Evolutionary conservation across 495 filamentous ascomycete species (phyloP).

Genomic region (Aspergillus leporis): DNA sequence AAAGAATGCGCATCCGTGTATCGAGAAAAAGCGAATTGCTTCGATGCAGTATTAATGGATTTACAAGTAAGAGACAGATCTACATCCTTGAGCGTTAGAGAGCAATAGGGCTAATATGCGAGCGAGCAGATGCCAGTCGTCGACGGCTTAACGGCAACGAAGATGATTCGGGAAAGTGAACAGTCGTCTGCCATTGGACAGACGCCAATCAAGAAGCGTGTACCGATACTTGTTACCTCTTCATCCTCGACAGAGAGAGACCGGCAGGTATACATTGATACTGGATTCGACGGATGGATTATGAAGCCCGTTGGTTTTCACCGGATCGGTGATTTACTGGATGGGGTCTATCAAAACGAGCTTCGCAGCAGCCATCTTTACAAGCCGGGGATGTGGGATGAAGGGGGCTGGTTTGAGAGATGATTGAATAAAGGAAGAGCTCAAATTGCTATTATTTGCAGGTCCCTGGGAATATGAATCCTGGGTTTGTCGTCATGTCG

Average conservation of each 20-base stretch:
- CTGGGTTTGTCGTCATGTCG: neutral
- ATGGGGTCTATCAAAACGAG: slow-evolving; percentile 54
- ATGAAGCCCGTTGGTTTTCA: slow-evolving; percentile 79
- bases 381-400: neutral
- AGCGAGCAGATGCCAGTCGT: slow-evolving; percentile 83
- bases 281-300: slow-evolving; percentile 89
- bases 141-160: slow-evolving; percentile 75
- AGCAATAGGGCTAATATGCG: slow-evolving; percentile 13
- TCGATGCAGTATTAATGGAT: slow-evolving; percentile 91
- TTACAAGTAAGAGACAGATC: slow-evolving; percentile 65
- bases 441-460: neutral
- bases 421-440: neutral
- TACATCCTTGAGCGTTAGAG: neutral
- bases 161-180: slow-evolving; percentile 77
- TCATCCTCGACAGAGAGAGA: slow-evolving; percentile 75
- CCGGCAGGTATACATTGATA: slow-evolving; percentile 65
- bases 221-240: slow-evolving; percentile 86
- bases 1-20: neutral
- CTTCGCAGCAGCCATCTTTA: neutral
- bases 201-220: neutral
- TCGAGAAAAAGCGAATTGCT: slow-evolving; percentile 30
- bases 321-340: slow-evolving; percentile 59
- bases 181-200: slow-evolving; percentile 48
- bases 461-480: neutral
- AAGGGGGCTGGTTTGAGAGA: neutral